Percentiles rank a stretch among this genome's conserved stretches.
phyloP scores from a whole-genome alignment of 2,329 filamentous ascomycete species.

The Nemania sp. region DNA sequence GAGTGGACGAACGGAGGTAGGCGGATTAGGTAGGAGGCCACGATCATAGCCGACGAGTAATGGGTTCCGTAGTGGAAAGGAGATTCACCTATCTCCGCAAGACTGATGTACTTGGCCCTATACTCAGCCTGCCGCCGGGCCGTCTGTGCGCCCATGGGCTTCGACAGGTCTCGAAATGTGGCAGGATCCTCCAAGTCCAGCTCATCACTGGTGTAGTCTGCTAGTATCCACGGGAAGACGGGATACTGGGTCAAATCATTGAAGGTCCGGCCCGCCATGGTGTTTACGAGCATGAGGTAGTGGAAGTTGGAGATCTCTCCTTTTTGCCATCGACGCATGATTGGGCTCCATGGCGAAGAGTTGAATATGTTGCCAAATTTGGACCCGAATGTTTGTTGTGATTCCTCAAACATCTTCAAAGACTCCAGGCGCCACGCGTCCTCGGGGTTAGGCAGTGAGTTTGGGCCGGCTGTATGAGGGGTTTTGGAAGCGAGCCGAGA shows the following conservation, averaged over 20 bases:
- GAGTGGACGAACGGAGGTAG: constrained; percentile 96
- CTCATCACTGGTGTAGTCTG: constrained; percentile 93
- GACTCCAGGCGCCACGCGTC: constrained; percentile 92
- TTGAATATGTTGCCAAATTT: constrained; percentile 94
- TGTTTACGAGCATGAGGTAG: constrained; percentile 98
- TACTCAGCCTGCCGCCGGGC: constrained; percentile 76
- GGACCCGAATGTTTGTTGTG: constrained; percentile 71
- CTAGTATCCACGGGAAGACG: constrained; percentile 95
- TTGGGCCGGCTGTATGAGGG: constrained; percentile 74
- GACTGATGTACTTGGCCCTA: constrained; percentile 80
- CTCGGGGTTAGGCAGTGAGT: constrained; percentile 74
- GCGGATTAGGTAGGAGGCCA: constrained; percentile 92
- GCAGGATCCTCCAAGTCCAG: constrained; percentile 83
- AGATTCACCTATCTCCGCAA: constrained; percentile 89
- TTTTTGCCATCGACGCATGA: constrained; percentile 86
- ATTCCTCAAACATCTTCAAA: constrained; percentile 68
- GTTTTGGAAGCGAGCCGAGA: constrained; percentile 76
- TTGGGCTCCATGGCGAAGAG: constrained; percentile 77
- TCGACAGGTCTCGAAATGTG: constrained; percentile 88
- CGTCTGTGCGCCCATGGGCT: constrained; percentile 94
- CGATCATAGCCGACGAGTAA: constrained; percentile 99
- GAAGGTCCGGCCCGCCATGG: constrained; percentile 94
- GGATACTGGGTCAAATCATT: constrained; percentile 98
- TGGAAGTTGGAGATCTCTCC: constrained; percentile 99
- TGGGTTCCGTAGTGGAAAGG: constrained; percentile 98